phyloP scores from a whole-genome alignment of 139 green algal genomes.

The Ostreobium quekettii region DNA sequence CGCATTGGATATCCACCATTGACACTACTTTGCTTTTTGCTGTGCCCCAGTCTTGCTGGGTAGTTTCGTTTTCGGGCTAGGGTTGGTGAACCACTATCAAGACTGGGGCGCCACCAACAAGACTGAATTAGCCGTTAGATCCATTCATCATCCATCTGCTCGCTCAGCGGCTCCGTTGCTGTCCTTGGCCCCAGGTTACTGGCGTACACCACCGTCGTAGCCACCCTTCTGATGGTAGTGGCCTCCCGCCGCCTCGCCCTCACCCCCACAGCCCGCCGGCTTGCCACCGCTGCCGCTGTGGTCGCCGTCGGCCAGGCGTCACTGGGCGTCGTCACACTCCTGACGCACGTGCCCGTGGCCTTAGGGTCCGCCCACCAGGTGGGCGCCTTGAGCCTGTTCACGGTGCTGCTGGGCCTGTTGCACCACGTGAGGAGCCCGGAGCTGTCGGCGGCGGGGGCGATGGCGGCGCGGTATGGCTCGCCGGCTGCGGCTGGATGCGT shows the following conservation, averaged over 20 bases:
- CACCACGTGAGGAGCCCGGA: slow-evolving; percentile 51
- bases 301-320: slow-evolving; percentile 56
- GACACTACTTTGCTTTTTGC: no score
- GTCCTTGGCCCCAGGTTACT: no score
- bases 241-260: slow-evolving; percentile 31
- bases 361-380: slow-evolving; percentile 78
- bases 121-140: no score
- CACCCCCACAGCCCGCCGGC: slow-evolving; percentile 29
- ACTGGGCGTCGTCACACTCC: slow-evolving; percentile 73
- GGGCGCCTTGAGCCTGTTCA: slow-evolving; percentile 82
- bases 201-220: slow-evolving; percentile 60
- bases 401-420: slow-evolving; percentile 66
- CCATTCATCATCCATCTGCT: no score
- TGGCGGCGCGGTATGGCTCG: slow-evolving; percentile 27
- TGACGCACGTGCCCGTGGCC: slow-evolving; percentile 77
- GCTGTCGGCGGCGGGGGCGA: not conserved
- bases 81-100: no score
- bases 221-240: slow-evolving; percentile 45
- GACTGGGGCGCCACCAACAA: no score
- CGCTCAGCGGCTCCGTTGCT: no score
- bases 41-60: no score
- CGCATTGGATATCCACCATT: no score
- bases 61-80: no score
- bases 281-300: slow-evolving; percentile 37
- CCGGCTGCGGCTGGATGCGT: slow-evolving; percentile 38